Percentiles rank a stretch among this genome's conserved stretches.
Evolutionary conservation across 805 yeast species (phyloP).

Genomic region (Candida quercuum): DNA sequence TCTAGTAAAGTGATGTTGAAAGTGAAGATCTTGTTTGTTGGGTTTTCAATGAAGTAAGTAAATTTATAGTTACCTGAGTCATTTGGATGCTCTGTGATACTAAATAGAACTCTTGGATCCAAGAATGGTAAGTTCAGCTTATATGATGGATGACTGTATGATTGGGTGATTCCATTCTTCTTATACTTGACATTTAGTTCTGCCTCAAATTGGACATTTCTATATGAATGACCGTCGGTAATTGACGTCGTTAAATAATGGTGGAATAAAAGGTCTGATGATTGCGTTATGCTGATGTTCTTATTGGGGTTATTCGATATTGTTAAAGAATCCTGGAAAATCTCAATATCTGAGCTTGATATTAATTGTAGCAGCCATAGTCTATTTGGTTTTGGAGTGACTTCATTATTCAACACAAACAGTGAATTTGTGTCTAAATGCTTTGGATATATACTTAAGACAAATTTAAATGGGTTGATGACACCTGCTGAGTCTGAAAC

Average conservation of each 20-base stretch:
- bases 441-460: constrained; percentile 27
- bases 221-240: constrained; percentile 32
- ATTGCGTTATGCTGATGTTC: constrained; percentile 25
- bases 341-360: constrained; percentile 25
- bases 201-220: constrained; percentile 30
- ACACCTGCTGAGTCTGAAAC: too few species aligned
- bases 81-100: constrained; percentile 23
- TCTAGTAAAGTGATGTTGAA: constrained; percentile 46
- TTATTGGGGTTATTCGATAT: constrained; percentile 30
- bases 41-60: constrained; percentile 62
- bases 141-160: constrained; percentile 35
- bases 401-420: constrained; percentile 14
- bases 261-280: constrained; percentile 6
- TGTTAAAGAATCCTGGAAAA: constrained; percentile 28
- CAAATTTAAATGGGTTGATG: constrained; percentile 25
- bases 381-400: constrained; percentile 28
- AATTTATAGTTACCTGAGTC: constrained; percentile 25
- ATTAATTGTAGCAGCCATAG: constrained; percentile 32
- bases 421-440: constrained; percentile 26
- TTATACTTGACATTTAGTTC: constrained; percentile 29
- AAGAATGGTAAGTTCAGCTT: constrained; percentile 54
- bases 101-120: constrained; percentile 63
- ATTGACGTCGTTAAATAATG: constrained; percentile 29
- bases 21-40: constrained; percentile 63
- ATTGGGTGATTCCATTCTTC: constrained; percentile 19